These are phyloP conservation scores for Diplodia scrobiculata DNA, from an alignment of 2,329 filamentous ascomycete species.

Conservation along the genomic window DNA sequence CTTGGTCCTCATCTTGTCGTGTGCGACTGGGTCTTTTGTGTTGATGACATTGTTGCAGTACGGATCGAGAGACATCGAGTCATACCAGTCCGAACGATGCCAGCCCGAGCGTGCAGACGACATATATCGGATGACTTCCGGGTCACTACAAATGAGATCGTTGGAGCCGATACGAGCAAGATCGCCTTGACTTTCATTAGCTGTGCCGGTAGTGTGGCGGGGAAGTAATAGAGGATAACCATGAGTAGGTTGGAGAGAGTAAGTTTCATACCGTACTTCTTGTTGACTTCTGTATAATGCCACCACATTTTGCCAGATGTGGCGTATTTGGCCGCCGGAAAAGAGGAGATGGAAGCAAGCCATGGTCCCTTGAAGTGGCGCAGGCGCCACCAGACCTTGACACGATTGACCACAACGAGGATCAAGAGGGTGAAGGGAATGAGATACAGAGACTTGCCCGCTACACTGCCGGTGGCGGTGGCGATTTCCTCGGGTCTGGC, in stretches of 20 bases:
- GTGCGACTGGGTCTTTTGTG: slow-evolving; percentile 53
- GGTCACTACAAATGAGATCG: slow-evolving; percentile 53
- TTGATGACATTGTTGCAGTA: slow-evolving; percentile 59
- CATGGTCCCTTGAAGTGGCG: slow-evolving; percentile 35
- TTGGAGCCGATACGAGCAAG: slow-evolving; percentile 54
- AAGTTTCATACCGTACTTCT: slow-evolving; percentile 32
- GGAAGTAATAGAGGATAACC: too few relatives aligned
- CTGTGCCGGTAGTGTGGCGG: too few relatives aligned
- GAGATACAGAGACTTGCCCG: slow-evolving; percentile 6
- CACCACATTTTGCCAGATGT: slow-evolving; percentile 32
- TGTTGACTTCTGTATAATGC: slow-evolving; percentile 28
- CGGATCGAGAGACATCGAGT: slow-evolving; percentile 56
- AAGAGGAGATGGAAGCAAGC: slow-evolving; percentile 33
- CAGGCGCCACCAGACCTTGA: slow-evolving; percentile 34
- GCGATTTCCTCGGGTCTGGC: background rate
- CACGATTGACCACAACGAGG: slow-evolving; percentile 24
- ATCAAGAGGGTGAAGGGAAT: slow-evolving; percentile 28
- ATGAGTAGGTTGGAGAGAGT: background rate
- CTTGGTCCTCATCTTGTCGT: slow-evolving; percentile 49
- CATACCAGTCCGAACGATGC: slow-evolving; percentile 43
- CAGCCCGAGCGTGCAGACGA: slow-evolving; percentile 49
- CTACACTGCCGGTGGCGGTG: background rate
- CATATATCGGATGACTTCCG: slow-evolving; percentile 50
- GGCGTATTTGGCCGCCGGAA: slow-evolving; percentile 33
- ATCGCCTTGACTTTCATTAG: slow-evolving; percentile 38